Base-by-base conservation (phyloP, 2,329 filamentous ascomycete genomes). In the Zymoseptoria brevis region DNA sequence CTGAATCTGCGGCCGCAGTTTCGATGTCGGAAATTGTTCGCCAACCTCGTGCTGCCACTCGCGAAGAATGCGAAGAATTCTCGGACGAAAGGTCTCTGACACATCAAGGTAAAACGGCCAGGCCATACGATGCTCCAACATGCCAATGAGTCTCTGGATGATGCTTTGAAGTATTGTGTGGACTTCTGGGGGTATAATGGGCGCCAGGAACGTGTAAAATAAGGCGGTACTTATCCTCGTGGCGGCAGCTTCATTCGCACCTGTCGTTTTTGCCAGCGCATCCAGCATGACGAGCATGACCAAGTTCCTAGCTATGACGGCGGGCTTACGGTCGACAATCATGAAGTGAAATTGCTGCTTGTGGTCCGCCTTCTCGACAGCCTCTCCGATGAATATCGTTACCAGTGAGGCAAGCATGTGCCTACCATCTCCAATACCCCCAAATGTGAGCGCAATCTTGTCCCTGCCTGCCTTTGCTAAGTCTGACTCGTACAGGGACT, bases 11-110 rank as follows among this genome's bases (percentile, higher is more conserved):
- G 41, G 24, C 30, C 56, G 57, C 22, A 61, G 19, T 13, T 52
- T 45, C 22, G 45, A 21, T 49, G 59, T 19, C 22, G 58, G 60
- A 54, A 45, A 62, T 55, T 58, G 29, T 9, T 19, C 48, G 9
- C 53, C 54, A n/a, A 55, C 58, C 19, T 62, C 53, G 13, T 54
- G 19, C 51, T 60, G 58, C 61, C 61, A 62, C 26, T 60, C 53
- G 29, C 35, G 48, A 13, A 61, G 54, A 16, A 61, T 24, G 21
- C 21, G 45, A 8, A 61, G 29, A 16, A 59, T 30, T 3, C 9
- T 22, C 4, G 60, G 30, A n/a, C 56, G 56, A 50, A 55, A 61
- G 45, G 55, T 21, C n/a, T 45, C 19, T 24, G 61, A 55, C 8
- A 63, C 51, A 8, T 61, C 51, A 4, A 61, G 56, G 41, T 45